Conservation (phyloP, 805 yeast species). For the Saccharomycopsis sp. region DNA sequence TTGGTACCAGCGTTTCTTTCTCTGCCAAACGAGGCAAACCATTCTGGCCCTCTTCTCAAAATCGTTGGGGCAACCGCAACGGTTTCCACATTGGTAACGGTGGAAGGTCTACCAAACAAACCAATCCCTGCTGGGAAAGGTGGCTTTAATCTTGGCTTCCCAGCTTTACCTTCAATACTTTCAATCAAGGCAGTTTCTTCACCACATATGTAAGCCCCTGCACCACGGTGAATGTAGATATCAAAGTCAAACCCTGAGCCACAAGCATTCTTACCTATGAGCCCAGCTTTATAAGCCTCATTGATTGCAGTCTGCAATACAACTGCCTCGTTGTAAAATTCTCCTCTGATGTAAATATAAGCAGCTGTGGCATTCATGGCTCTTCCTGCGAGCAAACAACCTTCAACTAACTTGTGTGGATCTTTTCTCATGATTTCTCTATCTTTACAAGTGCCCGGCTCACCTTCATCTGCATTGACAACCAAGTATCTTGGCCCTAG, state of each 20-base stretch:
- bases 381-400: conserved; percentile 82
- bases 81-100: conserved; percentile 87
- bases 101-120: conserved; percentile 81
- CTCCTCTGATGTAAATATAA: conserved; percentile 81
- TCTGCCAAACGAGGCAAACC: conserved; percentile 81
- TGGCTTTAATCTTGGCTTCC: conserved; percentile 88
- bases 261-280: conserved; percentile 77
- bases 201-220: conserved; percentile 91
- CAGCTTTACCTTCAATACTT: conserved; percentile 86
- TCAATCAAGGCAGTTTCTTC: conserved; percentile 88
- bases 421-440: conserved; percentile 86
- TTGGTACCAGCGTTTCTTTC: conserved; percentile 80
- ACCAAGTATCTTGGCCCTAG: conserved; percentile 83
- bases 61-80: conserved; percentile 87
- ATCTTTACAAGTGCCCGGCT: conserved; percentile 91
- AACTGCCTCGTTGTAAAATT: conserved; percentile 75
- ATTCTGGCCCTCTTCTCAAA: conserved; percentile 78
- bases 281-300: conserved; percentile 76
- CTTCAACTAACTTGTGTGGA: conserved; percentile 86
- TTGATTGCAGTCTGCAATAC: conserved; percentile 72
- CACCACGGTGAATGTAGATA: conserved; percentile 79
- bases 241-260: conserved; percentile 82
- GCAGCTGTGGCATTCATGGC: conserved; percentile 94
- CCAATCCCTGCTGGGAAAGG: conserved; percentile 96
- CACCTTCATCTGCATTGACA: conserved; percentile 91